phyloP scores from a whole-genome alignment of 176 grass and related monocot genomes.

The Raddia guianensis region DNA sequence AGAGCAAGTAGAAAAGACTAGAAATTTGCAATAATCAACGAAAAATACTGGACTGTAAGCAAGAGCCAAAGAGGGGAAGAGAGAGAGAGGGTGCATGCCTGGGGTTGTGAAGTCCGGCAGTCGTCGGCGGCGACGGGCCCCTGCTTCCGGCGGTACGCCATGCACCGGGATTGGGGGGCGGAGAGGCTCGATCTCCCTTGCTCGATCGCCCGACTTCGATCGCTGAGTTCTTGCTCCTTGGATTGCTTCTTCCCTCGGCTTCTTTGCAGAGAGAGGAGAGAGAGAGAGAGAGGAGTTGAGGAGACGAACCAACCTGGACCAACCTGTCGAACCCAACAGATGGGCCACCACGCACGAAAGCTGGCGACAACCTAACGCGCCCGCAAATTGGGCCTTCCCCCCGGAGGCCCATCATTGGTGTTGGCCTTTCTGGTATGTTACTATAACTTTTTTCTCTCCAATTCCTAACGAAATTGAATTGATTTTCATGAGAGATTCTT shows the following conservation, averaged over 20 bases:
- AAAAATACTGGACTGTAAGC: neutral
- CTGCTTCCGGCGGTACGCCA: conserved; percentile 69
- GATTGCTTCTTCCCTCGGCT: neutral
- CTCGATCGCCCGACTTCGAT: no score
- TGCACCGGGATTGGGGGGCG: neutral
- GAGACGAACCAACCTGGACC: neutral
- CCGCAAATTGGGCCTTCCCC: no score
- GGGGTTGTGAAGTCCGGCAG: conserved; percentile 38
- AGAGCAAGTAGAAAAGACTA: neutral
- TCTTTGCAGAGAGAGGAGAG: neutral
- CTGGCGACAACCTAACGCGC: no score
- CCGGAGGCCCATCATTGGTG: no score
- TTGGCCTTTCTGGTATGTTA: no score
- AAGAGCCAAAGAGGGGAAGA: no score
- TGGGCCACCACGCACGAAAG: neutral
- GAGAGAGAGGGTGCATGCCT: conserved; percentile 8
- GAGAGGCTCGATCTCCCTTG: neutral
- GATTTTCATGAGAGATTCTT: no score
- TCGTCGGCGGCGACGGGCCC: conserved; percentile 12
- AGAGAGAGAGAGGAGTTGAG: neutral
- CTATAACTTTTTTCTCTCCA: no score
- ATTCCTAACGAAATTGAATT: no score
- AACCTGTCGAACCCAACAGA: neutral
- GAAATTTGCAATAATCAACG: neutral
- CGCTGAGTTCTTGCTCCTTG: neutral